Conservation (phyloP, 1,284 basidiomycete genomes). For the Puccinia polysora region DNA sequence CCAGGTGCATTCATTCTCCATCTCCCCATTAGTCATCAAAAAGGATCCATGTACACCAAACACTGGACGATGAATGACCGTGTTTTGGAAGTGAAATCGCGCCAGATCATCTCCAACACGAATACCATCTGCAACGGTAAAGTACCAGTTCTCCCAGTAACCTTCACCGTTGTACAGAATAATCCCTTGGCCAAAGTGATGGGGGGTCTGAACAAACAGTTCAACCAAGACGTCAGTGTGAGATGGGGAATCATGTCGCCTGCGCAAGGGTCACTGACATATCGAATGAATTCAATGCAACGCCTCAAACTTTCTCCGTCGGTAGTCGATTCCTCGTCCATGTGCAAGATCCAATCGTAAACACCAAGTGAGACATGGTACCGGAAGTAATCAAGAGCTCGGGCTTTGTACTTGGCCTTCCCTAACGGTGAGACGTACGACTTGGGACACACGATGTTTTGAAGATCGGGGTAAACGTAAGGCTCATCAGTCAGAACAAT, state of each 20-base stretch:
- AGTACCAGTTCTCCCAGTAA: constrained; percentile 56
- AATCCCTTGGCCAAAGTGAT: constrained; percentile 55
- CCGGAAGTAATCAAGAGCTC: constrained; percentile 55
- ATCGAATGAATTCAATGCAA: constrained; percentile 55
- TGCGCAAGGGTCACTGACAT: constrained; percentile 39
- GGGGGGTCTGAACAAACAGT: constrained; percentile 50
- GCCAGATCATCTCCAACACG: constrained; percentile 56
- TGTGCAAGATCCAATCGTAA: constrained; percentile 55
- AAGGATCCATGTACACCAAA: constrained; percentile 56
- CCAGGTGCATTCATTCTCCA: constrained; percentile 55
- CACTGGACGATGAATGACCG: constrained; percentile 54
- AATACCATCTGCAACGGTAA: constrained; percentile 55
- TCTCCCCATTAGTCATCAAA: constrained; percentile 55
- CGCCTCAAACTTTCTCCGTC: constrained; percentile 54
- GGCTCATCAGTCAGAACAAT: constrained; percentile 55
- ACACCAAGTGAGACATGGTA: constrained; percentile 54
- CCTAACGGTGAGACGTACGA: constrained; percentile 54
- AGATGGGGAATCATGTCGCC: background rate
- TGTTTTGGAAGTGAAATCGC: constrained; percentile 55
- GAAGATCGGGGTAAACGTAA: constrained; percentile 54
- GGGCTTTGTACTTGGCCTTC: constrained; percentile 56
- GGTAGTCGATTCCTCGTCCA: constrained; percentile 55
- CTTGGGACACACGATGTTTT: constrained; percentile 55
- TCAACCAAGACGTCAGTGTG: background rate
- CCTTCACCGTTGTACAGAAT: constrained; percentile 56